Base-by-base conservation (phyloP, 208 protist genomes). In the Trypanosoma brucei region DNA sequence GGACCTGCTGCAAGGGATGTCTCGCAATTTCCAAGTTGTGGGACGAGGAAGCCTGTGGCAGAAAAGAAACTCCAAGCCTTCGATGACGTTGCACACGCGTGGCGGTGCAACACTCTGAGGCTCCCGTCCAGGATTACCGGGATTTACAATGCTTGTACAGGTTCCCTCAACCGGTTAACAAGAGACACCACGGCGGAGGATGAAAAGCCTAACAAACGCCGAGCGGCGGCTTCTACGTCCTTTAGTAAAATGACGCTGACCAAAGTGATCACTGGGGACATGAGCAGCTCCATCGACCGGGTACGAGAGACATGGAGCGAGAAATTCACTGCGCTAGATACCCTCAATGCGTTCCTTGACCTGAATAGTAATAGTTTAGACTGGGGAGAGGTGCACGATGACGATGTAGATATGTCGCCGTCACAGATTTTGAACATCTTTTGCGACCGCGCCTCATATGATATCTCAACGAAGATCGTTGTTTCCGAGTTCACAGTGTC, bases 391-490 rank as follows among this genome's bases (percentile, higher is more conserved):
- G 31, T 58, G 8, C 62, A 50, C 39, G 76, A 76, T 30, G 66
- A 78, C 34, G 56, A 71, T 45, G 42, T 22, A 22, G 73, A 78
- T 42, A 55, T 65, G 44, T 69, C 68, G 9, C 78, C 82, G n/a
- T 75, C 85, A 73, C 78, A 80, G 6, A 72, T 91, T 64, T 72
- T 95, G 31, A 81, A 95, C 72, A 53, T 78, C 7, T 95, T 95
- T 72, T 83, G 80, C 58, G 70, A 62, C 13, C 74, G 73, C 2
- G 69, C 77, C 4, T 78, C 68, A n/a, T 63, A 65, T 22, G 83
- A 92, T 62, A 62, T 62, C 45, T 81, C 77, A 31, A 58, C 68
- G 35, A 84, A 89, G 57, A 75, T 88, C 8, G 78, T 95, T 2
- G 81, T 92, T 31, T 65, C 78, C 1, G 86, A 95, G 65, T 93